phyloP scores from a whole-genome alignment of 371 early-diverging fungal species.

The Mucor velutinosus region DNA sequence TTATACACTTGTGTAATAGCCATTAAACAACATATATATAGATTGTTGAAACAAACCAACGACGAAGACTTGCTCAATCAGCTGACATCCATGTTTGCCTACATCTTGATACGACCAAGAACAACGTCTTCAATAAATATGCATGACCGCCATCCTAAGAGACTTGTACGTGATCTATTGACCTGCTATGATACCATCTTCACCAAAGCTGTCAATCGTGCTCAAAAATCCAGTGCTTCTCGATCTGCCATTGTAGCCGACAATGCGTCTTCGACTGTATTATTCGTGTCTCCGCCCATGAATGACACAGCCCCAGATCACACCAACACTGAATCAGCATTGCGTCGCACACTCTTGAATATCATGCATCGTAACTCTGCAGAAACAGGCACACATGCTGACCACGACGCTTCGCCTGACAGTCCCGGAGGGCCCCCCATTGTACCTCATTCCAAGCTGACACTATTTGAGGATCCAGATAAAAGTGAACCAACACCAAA shows the following conservation, averaged over 20 bases:
- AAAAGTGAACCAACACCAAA: background rate
- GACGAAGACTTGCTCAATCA: background rate
- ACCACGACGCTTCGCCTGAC: background rate
- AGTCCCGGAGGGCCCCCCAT: conserved; percentile 2
- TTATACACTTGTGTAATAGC: too few species aligned
- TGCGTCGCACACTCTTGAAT: conserved; percentile 1
- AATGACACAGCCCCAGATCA: background rate
- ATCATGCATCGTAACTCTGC: conserved; percentile 4
- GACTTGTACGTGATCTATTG: conserved; percentile 52
- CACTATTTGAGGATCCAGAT: conserved; percentile 26
- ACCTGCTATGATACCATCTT: conserved; percentile 26
- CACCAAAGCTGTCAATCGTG: conserved; percentile 15
- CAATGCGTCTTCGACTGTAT: background rate
- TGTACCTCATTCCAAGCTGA: conserved; percentile 2
- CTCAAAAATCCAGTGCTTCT: conserved; percentile 12
- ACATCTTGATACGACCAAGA: conserved; percentile 50
- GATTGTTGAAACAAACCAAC: conserved; percentile 2
- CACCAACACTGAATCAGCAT: background rate
- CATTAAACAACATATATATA: background rate
- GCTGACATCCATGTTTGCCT: conserved; percentile 39
- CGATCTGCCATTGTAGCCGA: conserved; percentile 20
- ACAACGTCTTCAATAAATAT: conserved; percentile 38
- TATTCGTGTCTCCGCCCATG: background rate
- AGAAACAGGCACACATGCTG: background rate
- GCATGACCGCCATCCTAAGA: conserved; percentile 55